These are phyloP conservation scores for Kwoniella heveanensis DNA, from an alignment of 768 basidiomycete genomes.

Conservation along the genomic window DNA sequence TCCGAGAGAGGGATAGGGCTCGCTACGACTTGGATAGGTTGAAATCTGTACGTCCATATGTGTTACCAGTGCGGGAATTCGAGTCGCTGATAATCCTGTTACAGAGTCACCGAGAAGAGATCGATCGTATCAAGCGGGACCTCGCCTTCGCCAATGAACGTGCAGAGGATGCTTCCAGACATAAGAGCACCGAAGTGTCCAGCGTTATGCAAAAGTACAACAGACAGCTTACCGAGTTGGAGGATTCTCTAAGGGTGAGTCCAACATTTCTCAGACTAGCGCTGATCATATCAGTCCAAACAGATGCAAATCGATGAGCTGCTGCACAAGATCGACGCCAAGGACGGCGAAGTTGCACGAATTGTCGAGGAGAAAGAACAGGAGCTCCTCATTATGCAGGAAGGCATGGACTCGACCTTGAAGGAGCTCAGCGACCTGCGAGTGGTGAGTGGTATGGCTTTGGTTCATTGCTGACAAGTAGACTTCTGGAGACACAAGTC, in stretches of 20 bases:
- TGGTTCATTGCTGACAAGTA: conserved; percentile 51
- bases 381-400: conserved; percentile 92
- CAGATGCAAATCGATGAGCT: conserved; percentile 96
- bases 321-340: conserved; percentile 73
- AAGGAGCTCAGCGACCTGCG: conserved; percentile 82
- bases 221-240: conserved; percentile 91
- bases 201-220: conserved; percentile 88
- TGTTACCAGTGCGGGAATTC: too few relatives aligned
- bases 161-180: conserved; percentile 87
- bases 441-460: conserved; percentile 62
- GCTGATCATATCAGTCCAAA: conserved; percentile 67
- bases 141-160: conserved; percentile 93
- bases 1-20: conserved; percentile 92
- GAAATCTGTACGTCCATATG: conserved; percentile 69
- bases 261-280: not conserved
- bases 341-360: conserved; percentile 73
- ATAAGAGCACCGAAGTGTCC: conserved; percentile 91
- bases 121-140: conserved; percentile 88
- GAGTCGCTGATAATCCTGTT: not conserved
- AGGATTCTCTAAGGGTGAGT: conserved; percentile 85
- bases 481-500: conserved; percentile 81
- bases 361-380: conserved; percentile 94
- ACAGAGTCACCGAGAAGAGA: conserved; percentile 86
- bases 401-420: conserved; percentile 89
- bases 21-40: conserved; percentile 92